Conservation (phyloP, 78 protist genomes). For the Creolimax fragrantissima region DNA sequence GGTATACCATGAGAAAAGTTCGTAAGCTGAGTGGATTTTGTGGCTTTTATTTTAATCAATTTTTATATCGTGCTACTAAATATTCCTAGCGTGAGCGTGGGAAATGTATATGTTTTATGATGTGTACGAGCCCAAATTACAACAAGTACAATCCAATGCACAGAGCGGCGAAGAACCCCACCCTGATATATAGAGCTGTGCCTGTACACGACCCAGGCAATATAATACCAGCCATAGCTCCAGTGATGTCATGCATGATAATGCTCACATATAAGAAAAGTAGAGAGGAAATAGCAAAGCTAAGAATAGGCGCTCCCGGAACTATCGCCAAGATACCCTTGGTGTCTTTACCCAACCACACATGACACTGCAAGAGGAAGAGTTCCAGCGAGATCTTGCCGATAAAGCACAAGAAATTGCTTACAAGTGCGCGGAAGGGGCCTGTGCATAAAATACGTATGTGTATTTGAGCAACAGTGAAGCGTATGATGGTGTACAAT, state of each 20-base stretch:
- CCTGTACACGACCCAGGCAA: not conserved
- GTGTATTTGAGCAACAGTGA: too few relatives aligned
- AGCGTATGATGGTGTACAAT: too few relatives aligned
- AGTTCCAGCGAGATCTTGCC: conserved; percentile 39
- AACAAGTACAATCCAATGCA: not conserved
- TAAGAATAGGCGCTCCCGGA: not conserved
- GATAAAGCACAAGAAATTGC: not conserved
- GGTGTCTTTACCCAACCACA: conserved; percentile 2
- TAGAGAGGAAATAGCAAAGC: not conserved
- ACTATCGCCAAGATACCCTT: not conserved
- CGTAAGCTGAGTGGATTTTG: too few relatives aligned
- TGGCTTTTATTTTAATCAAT: too few relatives aligned
- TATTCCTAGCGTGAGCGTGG: too few relatives aligned
- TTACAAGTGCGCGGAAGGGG: not conserved
- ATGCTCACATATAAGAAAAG: not conserved
- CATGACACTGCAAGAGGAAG: conserved; percentile 38
- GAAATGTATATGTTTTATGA: too few relatives aligned
- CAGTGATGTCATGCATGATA: not conserved
- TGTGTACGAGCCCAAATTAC: too few relatives aligned
- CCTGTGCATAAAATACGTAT: not conserved
- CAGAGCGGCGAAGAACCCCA: not conserved
- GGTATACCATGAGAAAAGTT: too few relatives aligned
- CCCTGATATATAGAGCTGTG: not conserved
- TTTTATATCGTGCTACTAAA: too few relatives aligned
- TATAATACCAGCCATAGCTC: not conserved